These are phyloP conservation scores for Candida sithepensis DNA, from an alignment of 805 yeast genomes.

Conservation along the genomic window DNA sequence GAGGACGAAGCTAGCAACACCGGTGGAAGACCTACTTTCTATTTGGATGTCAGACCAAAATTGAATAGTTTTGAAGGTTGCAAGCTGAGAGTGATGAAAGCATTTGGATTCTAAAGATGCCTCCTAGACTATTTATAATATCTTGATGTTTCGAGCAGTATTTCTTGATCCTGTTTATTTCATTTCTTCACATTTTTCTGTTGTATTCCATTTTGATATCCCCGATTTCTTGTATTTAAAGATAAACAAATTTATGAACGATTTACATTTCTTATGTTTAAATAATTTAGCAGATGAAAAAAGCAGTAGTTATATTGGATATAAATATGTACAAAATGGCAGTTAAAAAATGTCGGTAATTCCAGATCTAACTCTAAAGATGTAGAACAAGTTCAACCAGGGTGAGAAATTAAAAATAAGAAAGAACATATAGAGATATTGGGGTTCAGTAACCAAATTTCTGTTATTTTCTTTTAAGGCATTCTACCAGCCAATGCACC, in stretches of 20 bases:
- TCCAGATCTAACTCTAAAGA: too few relatives aligned
- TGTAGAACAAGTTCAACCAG: too few relatives aligned
- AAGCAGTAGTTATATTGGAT: too few relatives aligned
- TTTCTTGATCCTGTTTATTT: background rate
- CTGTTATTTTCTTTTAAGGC: background rate
- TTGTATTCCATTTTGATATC: conserved; percentile 1
- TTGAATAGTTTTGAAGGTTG: conserved; percentile 78
- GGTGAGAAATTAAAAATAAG: background rate
- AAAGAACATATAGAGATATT: background rate
- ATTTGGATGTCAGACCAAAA: conserved; percentile 90
- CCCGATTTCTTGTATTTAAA: background rate
- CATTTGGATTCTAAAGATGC: conserved; percentile 57
- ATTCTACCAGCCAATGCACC: conserved; percentile 25
- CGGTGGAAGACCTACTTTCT: conserved; percentile 45
- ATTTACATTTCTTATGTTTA: too few relatives aligned
- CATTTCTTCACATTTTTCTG: background rate
- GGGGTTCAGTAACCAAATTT: too few relatives aligned
- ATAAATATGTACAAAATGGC: too few relatives aligned
- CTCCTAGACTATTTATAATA: background rate
- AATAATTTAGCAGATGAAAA: background rate
- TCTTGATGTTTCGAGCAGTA: background rate
- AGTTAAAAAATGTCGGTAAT: too few relatives aligned
- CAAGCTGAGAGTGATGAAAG: conserved; percentile 59
- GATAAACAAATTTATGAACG: too few relatives aligned
- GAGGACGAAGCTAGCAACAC: conserved; percentile 43